These are phyloP conservation scores for Euryodendron excelsum DNA, from an alignment of 148 eudicot genomes.

Conservation along the genomic window DNA sequence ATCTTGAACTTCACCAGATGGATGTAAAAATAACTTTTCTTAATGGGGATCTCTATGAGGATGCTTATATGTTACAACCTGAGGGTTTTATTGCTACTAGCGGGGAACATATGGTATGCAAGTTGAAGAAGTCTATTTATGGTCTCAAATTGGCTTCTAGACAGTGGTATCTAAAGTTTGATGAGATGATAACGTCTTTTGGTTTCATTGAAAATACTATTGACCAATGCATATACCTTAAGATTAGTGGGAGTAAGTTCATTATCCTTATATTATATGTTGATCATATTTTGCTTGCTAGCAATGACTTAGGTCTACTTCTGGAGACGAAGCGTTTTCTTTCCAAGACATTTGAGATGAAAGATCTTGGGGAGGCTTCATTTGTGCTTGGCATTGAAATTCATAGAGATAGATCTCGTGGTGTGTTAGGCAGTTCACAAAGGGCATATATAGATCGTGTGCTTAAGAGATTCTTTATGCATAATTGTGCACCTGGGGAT, in stretches of 20 bases:
- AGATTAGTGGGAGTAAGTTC: background rate
- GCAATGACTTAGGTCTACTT: background rate
- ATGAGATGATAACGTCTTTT: too few species aligned
- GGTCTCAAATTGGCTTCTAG: too few species aligned
- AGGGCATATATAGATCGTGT: background rate
- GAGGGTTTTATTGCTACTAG: too few species aligned
- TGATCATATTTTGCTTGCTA: background rate
- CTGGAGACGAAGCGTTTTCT: background rate
- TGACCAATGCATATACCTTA: background rate
- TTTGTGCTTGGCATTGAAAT: background rate
- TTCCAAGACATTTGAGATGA: background rate
- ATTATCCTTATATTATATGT: background rate
- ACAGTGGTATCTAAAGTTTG: too few species aligned
- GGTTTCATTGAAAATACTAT: too few species aligned
- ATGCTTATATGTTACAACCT: too few species aligned
- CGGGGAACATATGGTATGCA: too few species aligned
- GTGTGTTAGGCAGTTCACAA: background rate
- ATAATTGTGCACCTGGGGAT: background rate
- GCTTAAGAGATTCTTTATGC: background rate
- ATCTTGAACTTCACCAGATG: too few species aligned
- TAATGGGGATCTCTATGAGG: too few species aligned
- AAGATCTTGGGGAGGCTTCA: background rate
- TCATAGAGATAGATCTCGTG: background rate
- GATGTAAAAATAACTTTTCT: too few species aligned
- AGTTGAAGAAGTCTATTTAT: too few species aligned